These are phyloP conservation scores for Pseudogymnoascus sp. DNA, from an alignment of 2,329 filamentous ascomycete species.

Conservation along the genomic window DNA sequence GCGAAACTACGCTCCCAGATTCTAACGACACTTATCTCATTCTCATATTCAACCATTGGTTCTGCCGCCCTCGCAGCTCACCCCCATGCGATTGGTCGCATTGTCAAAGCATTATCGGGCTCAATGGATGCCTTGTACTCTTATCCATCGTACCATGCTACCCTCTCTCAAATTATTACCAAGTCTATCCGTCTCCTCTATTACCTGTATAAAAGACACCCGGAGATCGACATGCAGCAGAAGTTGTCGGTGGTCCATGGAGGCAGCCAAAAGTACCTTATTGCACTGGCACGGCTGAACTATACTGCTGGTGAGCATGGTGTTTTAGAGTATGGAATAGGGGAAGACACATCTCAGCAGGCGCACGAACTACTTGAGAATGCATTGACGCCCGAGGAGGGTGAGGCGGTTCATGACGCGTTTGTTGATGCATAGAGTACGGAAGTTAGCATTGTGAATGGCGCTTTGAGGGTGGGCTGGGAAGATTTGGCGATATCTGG, in stretches of 20 bases:
- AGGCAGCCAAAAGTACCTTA: constrained; percentile 71
- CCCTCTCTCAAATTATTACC: constrained; percentile 43
- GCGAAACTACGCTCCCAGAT: constrained; percentile 26
- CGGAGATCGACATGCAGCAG: constrained; percentile 57
- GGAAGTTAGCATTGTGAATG: neutral
- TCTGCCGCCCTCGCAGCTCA: constrained; percentile 58
- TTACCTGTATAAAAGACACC: constrained; percentile 50
- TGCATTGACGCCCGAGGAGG: constrained; percentile 71
- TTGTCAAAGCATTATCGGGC: constrained; percentile 69
- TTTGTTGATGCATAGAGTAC: constrained; percentile 16
- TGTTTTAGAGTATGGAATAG: constrained; percentile 67
- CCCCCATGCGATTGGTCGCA: constrained; percentile 59
- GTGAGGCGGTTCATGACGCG: constrained; percentile 40
- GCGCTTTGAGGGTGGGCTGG: neutral
- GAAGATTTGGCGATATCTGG: neutral
- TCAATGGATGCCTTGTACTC: constrained; percentile 55
- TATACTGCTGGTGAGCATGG: constrained; percentile 67
- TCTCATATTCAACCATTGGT: constrained; percentile 55
- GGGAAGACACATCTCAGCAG: constrained; percentile 68
- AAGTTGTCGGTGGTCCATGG: constrained; percentile 65
- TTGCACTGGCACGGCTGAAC: constrained; percentile 73
- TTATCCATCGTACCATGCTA: constrained; percentile 23
- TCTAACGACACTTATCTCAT: constrained; percentile 47
- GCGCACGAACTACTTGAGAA: constrained; percentile 77
- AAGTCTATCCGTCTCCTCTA: constrained; percentile 51